Base-by-base conservation (phyloP, 495 filamentous ascomycete species). In the Cladorrhinum samala region DNA sequence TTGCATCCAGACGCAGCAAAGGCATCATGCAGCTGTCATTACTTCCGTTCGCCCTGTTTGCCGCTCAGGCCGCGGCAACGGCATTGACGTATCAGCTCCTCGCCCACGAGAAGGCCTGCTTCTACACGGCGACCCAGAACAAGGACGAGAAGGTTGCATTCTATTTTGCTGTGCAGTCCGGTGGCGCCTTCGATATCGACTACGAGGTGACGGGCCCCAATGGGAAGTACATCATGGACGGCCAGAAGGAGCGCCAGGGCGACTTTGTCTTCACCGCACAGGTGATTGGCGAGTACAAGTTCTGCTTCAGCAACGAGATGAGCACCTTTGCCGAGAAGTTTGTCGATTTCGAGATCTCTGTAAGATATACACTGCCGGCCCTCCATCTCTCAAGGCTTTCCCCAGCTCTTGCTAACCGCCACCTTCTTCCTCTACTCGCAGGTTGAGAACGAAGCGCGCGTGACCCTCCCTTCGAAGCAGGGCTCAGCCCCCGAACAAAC, bases 241-340 rank as follows among this genome's bases (percentile, higher is more conserved):
- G 89, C 46, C 75, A 81, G 56, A 96, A 95, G 70, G 93, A 99
- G 69, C 78, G 93, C 51, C 93, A 97, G 72, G 93, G 93, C 43
- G 94, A 99, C 70, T 96, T 95, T 60, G 94, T 97, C 30, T 99
- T 99, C 68, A 96, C 94, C 2, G 94, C 93, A 3, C 87, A 87
- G 59, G 87, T 95, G 43, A 56, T 82, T n/a, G 94, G 94, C 44
- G 93, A 97, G 62, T 97, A 97, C 72, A 81, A 82, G 50, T 96
- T 97, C 72, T 99, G 94, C 80, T 97, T 99, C 76, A 85, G 93
- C 73, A 99, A 97, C 63, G 88, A 95, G 62, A 95, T 97, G 88
- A 93, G 88, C 60, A 97, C 92, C 2, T 96, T 93, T 62, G 84
- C 92, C 19, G 94, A 99, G 75, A 99, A 99, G 72, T 84, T 92